A percentile compares a stretch with the other conserved stretches of the same genome.
Evolutionary conservation across 129 eudicot genomes (phyloP).

Genomic region (Lactuca saligna): DNA sequence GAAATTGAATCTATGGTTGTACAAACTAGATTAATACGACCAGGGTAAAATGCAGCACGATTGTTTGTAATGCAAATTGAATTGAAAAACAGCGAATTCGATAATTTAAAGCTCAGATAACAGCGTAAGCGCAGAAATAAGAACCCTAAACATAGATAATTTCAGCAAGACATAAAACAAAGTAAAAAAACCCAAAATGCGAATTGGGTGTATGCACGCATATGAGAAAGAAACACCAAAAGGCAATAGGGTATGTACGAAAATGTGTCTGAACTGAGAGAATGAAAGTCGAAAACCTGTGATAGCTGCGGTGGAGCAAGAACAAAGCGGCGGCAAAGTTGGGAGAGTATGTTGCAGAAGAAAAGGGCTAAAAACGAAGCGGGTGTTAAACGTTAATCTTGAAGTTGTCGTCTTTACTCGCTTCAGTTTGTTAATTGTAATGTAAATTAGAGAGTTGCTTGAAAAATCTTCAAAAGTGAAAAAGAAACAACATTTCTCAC

Average conservation of each 20-base stretch:
- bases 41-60: constrained; percentile 21
- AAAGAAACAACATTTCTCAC: constrained; percentile 4
- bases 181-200: constrained; percentile 14
- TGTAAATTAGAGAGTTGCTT: constrained; percentile 7
- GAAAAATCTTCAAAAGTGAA: constrained; percentile 17
- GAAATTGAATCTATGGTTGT: background rate
- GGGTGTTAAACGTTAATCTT: constrained; percentile 15
- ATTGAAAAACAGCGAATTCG: constrained; percentile 16
- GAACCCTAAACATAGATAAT: constrained; percentile 29
- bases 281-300: constrained; percentile 24
- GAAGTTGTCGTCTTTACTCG: constrained; percentile 2
- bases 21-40: constrained; percentile 3
- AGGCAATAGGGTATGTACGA: constrained; percentile 9
- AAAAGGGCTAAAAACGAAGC: constrained; percentile 4
- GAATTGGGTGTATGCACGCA: constrained; percentile 7
- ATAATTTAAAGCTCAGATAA: background rate
- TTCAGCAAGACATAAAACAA: background rate
- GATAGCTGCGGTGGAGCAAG: constrained; percentile 2
- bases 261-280: constrained; percentile 14
- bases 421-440: constrained; percentile 12
- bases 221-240: background rate
- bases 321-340: background rate
- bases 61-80: background rate
- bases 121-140: background rate
- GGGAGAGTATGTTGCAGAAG: constrained; percentile 1